Percentiles rank a stretch among this genome's conserved stretches.
These are phyloP conservation scores for Mortierella polycephala DNA, from an alignment of 371 early-diverging fungal species.

Conservation along the genomic window DNA sequence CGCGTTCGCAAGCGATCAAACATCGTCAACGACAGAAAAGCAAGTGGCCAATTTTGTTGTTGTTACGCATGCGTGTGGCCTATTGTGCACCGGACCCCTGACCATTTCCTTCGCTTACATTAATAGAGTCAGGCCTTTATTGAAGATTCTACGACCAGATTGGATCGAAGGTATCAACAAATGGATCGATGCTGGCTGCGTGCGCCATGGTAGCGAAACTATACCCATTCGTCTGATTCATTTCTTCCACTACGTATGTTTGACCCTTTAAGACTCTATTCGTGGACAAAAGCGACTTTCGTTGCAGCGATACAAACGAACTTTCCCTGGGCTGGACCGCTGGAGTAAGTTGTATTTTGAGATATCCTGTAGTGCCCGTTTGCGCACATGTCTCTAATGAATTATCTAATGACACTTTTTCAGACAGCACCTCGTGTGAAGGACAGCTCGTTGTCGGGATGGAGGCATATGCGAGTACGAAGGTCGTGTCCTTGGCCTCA, in stretches of 20 bases:
- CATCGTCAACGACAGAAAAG: conserved; percentile 2
- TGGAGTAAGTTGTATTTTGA: neutral
- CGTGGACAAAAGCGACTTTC: conserved; percentile 20
- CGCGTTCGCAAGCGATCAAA: conserved; percentile 31
- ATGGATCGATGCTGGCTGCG: too few species aligned
- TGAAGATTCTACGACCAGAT: conserved; percentile 41
- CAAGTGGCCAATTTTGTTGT: neutral
- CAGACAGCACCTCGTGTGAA: conserved; percentile 10
- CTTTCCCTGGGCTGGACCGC: conserved; percentile 22
- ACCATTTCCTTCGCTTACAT: neutral
- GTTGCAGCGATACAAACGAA: conserved; percentile 23
- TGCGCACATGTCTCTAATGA: neutral
- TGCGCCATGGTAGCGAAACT: too few species aligned
- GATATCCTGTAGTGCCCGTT: conserved; percentile 6
- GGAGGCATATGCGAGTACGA: conserved; percentile 28
- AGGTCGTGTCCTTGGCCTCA: conserved; percentile 8
- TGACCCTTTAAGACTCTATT: conserved; percentile 13
- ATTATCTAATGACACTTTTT: neutral
- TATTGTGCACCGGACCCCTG: too few species aligned
- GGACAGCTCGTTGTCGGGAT: conserved; percentile 18
- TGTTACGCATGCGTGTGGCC: neutral
- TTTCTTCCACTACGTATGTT: neutral
- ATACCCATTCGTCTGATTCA: neutral
- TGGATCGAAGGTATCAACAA: conserved; percentile 39
- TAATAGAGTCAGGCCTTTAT: conserved; percentile 4